Conservation (phyloP, 148 eudicot species). For the Selenicereus undatus region DNA sequence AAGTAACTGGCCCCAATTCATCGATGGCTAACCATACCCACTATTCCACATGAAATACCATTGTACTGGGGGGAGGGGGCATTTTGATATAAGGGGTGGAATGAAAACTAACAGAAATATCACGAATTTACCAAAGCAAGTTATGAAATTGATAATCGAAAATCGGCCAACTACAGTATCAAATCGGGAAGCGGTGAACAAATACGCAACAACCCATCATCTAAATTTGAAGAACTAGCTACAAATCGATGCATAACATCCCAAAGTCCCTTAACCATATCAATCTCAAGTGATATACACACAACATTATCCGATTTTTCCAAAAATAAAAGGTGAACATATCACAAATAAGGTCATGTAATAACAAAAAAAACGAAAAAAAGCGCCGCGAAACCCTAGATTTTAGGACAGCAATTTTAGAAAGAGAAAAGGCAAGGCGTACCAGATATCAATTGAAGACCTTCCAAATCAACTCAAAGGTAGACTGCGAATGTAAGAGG, state of each 20-base stretch:
- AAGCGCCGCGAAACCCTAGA: constrained; percentile 2
- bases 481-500: not conserved
- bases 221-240: not conserved
- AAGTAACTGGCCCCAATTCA: not conserved
- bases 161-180: not conserved
- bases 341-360: not conserved
- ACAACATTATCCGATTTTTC: not conserved
- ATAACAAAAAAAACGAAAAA: not conserved
- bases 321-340: not conserved
- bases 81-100: not conserved
- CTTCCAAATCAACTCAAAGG: not conserved
- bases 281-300: not conserved
- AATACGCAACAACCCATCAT: not conserved
- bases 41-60: not conserved
- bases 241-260: not conserved
- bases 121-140: not conserved
- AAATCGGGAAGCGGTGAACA: not conserved
- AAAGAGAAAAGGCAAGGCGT: not conserved
- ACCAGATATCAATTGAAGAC: constrained; percentile 16
- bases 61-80: not conserved
- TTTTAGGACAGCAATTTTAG: not conserved
- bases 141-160: not conserved
- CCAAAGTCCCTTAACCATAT: not conserved
- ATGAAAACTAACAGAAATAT: no score
- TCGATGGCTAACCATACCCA: not conserved